phyloP scores from a whole-genome alignment of 129 eudicot species.

The Flaveria linearis region DNA sequence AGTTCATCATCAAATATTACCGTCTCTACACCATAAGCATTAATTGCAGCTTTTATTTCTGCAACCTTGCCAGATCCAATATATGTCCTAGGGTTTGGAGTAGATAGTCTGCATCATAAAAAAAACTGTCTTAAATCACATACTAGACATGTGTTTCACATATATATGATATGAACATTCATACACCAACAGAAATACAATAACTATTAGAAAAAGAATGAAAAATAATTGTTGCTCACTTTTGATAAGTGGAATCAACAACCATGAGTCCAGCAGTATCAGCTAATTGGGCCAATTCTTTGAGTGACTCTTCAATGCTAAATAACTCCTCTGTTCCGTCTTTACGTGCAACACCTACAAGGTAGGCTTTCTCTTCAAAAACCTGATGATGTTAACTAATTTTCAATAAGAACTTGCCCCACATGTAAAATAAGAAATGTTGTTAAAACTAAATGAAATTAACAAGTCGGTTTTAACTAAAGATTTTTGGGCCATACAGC shows the following conservation, averaged over 20 bases:
- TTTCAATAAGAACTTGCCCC: neutral
- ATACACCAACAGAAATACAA: constrained; percentile 3
- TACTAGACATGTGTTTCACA: constrained; percentile 14
- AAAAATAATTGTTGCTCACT: constrained; percentile 48
- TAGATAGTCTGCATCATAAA: constrained; percentile 56
- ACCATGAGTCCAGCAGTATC: constrained; percentile 93
- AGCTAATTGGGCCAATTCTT: constrained; percentile 86
- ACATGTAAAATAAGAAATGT: neutral
- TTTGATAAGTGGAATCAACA: constrained; percentile 89
- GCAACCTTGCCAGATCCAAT: constrained; percentile 96
- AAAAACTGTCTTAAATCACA: constrained; percentile 10
- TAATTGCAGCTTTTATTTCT: constrained; percentile 80
- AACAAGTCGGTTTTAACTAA: neutral
- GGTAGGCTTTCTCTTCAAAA: constrained; percentile 89
- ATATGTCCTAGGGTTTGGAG: constrained; percentile 81
- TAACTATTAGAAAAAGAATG: neutral
- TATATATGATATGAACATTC: constrained; percentile 3
- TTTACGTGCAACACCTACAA: constrained; percentile 86
- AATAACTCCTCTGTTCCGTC: constrained; percentile 55
- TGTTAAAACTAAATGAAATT: neutral
- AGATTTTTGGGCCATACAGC: neutral
- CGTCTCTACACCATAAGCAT: constrained; percentile 79
- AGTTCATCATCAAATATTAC: constrained; percentile 97
- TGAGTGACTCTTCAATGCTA: constrained; percentile 87
- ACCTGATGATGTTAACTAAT: constrained; percentile 47